A percentile compares a stretch with the other conserved stretches of the same genome.
These are phyloP conservation scores for Ogataea naganishii DNA, from an alignment of 805 yeast species.

Conservation along the genomic window DNA sequence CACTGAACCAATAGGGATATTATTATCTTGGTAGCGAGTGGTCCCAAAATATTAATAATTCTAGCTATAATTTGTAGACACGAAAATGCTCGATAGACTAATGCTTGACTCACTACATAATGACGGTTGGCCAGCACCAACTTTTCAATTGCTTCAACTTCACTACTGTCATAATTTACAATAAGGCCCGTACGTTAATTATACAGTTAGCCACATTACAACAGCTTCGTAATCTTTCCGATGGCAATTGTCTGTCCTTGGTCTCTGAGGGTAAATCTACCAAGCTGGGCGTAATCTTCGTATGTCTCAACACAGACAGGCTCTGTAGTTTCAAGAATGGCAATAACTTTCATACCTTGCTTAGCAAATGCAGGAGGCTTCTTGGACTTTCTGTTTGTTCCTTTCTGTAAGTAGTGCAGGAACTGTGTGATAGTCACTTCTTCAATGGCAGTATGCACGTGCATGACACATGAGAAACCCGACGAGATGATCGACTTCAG, in stretches of 20 bases:
- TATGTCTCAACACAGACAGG: slow-evolving; percentile 94
- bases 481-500: slow-evolving; percentile 88
- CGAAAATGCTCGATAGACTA: no score
- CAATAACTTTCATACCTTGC: slow-evolving; percentile 97
- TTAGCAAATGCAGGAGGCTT: slow-evolving; percentile 98
- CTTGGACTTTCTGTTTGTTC: slow-evolving; percentile 93
- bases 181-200: no score
- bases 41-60: no score
- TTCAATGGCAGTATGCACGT: slow-evolving; percentile 95
- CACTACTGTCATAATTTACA: no score
- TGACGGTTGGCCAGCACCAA: no score
- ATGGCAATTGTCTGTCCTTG: slow-evolving; percentile 98
- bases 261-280: slow-evolving; percentile 97
- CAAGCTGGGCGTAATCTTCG: slow-evolving; percentile 89
- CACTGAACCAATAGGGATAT: no score
- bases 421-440: slow-evolving; percentile 79
- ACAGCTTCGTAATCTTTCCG: slow-evolving; percentile 90
- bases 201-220: no score
- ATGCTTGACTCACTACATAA: no score
- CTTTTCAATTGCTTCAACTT: no score
- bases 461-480: slow-evolving; percentile 98
- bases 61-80: no score
- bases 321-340: slow-evolving; percentile 73
- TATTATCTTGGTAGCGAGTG: no score
- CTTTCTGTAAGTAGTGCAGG: slow-evolving; percentile 90